A percentile compares a stretch with the other conserved stretches of the same genome.
These are phyloP conservation scores for Linum usitatissimum DNA, from an alignment of 345 rosid genomes.

Conservation along the genomic window DNA sequence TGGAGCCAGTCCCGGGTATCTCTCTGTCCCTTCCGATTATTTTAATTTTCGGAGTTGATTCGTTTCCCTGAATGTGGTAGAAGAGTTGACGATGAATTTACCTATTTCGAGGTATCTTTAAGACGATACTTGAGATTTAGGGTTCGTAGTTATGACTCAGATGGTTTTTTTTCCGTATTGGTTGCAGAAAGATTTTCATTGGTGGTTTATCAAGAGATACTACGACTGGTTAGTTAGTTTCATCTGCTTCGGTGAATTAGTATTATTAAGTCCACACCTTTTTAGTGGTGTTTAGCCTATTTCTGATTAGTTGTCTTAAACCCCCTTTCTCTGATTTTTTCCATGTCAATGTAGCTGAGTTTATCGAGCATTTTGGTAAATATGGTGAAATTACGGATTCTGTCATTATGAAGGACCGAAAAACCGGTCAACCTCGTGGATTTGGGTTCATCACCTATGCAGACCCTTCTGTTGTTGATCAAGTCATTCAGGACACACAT, in stretches of 20 bases:
- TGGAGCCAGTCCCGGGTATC: conserved; percentile 66
- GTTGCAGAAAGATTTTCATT: conserved; percentile 60
- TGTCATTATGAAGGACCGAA: conserved; percentile 91
- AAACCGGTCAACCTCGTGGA: conserved; percentile 89
- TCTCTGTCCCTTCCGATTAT: not conserved
- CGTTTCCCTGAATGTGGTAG: not conserved
- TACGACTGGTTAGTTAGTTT: conserved; percentile 45
- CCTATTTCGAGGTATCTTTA: no score
- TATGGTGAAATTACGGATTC: conserved; percentile 94
- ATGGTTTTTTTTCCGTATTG: not conserved
- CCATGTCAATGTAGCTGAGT: conserved; percentile 38
- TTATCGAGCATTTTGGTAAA: conserved; percentile 66
- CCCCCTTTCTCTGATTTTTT: not conserved
- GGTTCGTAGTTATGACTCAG: not conserved
- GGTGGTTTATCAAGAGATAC: conserved; percentile 86
- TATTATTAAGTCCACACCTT: conserved; percentile 14
- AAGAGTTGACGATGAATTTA: no score
- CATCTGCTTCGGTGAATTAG: conserved; percentile 1
- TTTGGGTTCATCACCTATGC: conserved; percentile 94
- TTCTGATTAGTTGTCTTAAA: conserved; percentile 4
- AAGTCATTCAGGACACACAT: conserved; percentile 68
- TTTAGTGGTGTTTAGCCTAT: conserved; percentile 7
- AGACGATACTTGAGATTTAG: not conserved
- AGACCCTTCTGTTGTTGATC: conserved; percentile 79
- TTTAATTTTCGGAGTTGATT: conserved; percentile 5